Percentiles rank a stretch among this genome's conserved stretches.
Conservation (phyloP, 2,329 filamentous ascomycete genomes). For the Sordariomycetes sp. region DNA sequence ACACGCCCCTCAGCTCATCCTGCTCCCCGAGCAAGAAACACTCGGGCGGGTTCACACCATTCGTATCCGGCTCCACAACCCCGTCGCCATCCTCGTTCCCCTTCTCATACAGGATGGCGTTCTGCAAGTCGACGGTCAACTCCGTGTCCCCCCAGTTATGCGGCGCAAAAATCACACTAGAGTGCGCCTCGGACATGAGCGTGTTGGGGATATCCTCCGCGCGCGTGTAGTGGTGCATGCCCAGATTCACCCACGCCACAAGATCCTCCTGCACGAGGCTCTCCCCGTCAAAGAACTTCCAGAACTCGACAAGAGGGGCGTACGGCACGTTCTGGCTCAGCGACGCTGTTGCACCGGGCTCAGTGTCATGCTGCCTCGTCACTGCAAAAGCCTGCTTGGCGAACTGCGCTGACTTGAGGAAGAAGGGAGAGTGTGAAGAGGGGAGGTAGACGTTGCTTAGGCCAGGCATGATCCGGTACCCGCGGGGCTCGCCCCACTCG, state of each 20-base stretch:
- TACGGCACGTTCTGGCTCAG: conserved; percentile 23
- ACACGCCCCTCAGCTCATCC: no score
- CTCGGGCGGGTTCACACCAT: no score
- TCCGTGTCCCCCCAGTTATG: conserved; percentile 19
- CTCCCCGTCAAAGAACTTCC: conserved; percentile 22
- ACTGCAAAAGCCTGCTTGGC: conserved; percentile 31
- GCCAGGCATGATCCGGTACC: conserved; percentile 27
- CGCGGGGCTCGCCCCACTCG: conserved; percentile 29
- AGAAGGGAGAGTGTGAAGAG: conserved; percentile 24
- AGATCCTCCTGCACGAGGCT: conserved; percentile 15
- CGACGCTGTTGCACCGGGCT: conserved; percentile 20
- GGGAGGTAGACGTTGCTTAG: conserved; percentile 25
- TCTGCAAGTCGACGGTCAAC: conserved; percentile 21
- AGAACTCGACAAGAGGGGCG: conserved; percentile 30
- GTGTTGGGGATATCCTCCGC: conserved; percentile 20
- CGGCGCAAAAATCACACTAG: conserved; percentile 17
- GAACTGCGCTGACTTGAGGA: conserved; percentile 23
- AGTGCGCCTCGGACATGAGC: conserved; percentile 16
- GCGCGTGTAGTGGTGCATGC: conserved; percentile 46
- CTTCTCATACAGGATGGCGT: conserved; percentile 6
- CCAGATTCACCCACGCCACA: conserved; percentile 37
- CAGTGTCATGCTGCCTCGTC: conserved; percentile 28
- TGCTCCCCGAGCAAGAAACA: no score
- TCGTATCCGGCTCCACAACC: no score
- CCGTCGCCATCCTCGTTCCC: no score